Base-by-base conservation (phyloP, 768 basidiomycete species). In the Auricularia sp. region DNA sequence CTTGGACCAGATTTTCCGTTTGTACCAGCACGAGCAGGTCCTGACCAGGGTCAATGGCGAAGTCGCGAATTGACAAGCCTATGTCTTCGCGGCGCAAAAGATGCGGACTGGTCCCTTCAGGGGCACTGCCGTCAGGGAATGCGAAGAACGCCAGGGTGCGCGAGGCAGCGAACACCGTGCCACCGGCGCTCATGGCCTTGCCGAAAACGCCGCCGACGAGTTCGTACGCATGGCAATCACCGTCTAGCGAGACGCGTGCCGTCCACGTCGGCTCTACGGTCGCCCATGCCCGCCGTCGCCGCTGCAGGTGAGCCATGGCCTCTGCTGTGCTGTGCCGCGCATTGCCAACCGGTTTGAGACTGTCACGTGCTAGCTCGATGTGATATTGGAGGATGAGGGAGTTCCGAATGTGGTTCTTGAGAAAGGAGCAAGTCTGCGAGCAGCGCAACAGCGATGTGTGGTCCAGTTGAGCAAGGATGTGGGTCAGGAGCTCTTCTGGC, bases 1-100 rank as follows among this genome's bases (percentile, higher is more conserved):
- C 18, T 16, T 29, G 6, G 39, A 47, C 35, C 2, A 59, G 14
- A 36, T 42, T 53, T 3, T 35, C 47, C 21, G 62, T 62, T 63
- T 66, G 62, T 23, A 66, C 33, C 16, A 83, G 70, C 7, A 81
- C 77, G 43, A 86, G 74, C 58, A 87, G 68, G 67, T 87, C 84
- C 70, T 87, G 86, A 3, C 82, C 79, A 0, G 86, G 84, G 67
- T 87, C 86, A n/a, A 87, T 81, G 0, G 83, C 84, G 65, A 87
- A 84, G 68, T 87, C 86, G 54, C 81, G 76, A 44, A 78, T 75
- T 8, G 71, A 65, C 7, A 83, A 56, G 1, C 76, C 78, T 0
- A 85, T 53, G 35, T 82, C 75, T 1, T 74, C 70, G 34, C 43
- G 39, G 18, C 70, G 66, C 1, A 74, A 67, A 39, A 75, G 11